Conservation (phyloP, 2,329 filamentous ascomycete species). For the Sphaceloma murrayae region DNA sequence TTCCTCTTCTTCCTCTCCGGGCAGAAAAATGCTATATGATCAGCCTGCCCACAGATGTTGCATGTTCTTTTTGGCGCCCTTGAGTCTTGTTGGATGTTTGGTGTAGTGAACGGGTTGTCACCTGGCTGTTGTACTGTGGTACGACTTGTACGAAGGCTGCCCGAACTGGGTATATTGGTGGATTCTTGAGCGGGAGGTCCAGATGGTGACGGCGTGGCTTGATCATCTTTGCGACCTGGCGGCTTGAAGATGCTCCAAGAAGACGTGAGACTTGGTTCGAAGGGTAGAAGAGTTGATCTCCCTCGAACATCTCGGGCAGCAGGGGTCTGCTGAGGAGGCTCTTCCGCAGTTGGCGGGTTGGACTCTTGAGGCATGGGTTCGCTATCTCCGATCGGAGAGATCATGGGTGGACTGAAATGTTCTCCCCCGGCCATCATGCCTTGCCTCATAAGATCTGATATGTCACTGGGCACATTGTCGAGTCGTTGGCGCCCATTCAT, state of each 20-base stretch:
- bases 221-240: not conserved
- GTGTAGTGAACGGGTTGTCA: slow-evolving; percentile 1
- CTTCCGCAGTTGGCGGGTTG: not conserved
- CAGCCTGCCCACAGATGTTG: slow-evolving; percentile 11
- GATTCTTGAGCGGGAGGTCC: not conserved
- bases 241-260: slow-evolving; percentile 17
- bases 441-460: slow-evolving; percentile 7
- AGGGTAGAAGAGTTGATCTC: slow-evolving; percentile 2
- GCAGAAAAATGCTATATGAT: slow-evolving; percentile 16
- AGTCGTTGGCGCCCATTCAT: not conserved
- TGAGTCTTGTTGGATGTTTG: not conserved
- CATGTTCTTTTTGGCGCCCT: slow-evolving; percentile 13
- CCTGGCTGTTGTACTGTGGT: not conserved
- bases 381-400: not conserved
- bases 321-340: not conserved
- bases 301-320: not conserved
- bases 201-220: not conserved
- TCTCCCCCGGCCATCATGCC: slow-evolving; percentile 6
- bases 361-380: not conserved
- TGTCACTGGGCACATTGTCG: not conserved
- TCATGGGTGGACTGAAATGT: not conserved
- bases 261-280: slow-evolving; percentile 15
- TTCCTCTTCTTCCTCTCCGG: slow-evolving; percentile 8
- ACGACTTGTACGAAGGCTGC: not conserved
- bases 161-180: not conserved